Base-by-base conservation (phyloP, 2,329 filamentous ascomycete genomes). In the Pseudogymnoascus sp. region DNA sequence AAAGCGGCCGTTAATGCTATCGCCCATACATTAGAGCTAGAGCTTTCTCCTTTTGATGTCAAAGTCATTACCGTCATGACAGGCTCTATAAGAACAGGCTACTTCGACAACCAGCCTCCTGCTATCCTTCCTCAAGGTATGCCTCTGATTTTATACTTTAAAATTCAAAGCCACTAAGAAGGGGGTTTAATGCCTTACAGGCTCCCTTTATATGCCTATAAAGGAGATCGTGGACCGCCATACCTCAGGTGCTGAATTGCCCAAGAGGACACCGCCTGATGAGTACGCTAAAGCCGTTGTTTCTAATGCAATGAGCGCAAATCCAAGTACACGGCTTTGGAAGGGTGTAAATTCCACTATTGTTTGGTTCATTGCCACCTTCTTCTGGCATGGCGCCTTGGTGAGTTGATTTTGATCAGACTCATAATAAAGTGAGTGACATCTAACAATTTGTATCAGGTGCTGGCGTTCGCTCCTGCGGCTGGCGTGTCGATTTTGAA, bases 1-100 rank as follows among this genome's bases (percentile, higher is more conserved):
- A 71, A 71, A 65, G 67, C 68, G 7, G 69, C 69, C 3, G 61
- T 68, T 2, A 66, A 66, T 25, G 16, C 64, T 8, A 31, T 71
- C 6, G 65, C 65, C 10, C 62, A 70, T 28, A 61, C 67, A 31
- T 61, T 70, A 4, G 65, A 68, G 14, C 28, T 69, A 13, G 69
- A 71, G 60, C 45, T 71, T 21, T 62, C 63, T 6, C 69, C 69
- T 14, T 65, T 68, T 14, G 67, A 64, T 8, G 65, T 71, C 31
- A 69, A 67, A 25, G 67, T 65, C 3, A 67, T 70, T 61, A 63
- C 66, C 4, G 67, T 69, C 7, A 60, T 68, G 10, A 68, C 70
- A 11, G 70, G 68, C 13, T 60, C 21, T 3, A 43, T 71, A 4
- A 69, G 66, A 34, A 67, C 69, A 0, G 67, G 65, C 11, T 69